A percentile compares a stretch with the other conserved stretches of the same genome.
phyloP scores from a whole-genome alignment of 1,284 basidiomycete genomes.

The Moniliophthora roreri region DNA sequence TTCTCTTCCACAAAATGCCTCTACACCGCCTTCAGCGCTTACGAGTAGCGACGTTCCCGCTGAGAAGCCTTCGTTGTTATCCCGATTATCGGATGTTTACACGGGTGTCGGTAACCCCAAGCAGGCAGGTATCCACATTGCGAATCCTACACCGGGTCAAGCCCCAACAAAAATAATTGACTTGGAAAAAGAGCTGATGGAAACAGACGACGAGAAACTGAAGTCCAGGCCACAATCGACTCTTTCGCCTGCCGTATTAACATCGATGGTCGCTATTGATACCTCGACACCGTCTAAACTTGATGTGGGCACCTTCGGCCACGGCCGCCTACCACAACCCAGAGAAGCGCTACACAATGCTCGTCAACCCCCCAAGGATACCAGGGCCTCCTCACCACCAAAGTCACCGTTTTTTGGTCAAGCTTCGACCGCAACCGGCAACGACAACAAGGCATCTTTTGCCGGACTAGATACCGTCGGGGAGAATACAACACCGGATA shows the following conservation, averaged over 20 bases:
- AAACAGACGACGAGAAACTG: slow-evolving; percentile 1
- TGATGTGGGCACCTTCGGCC: neutral
- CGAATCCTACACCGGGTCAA: neutral
- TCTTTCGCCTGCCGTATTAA: neutral
- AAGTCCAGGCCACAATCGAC: neutral
- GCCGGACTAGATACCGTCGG: no score
- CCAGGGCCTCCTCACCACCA: no score
- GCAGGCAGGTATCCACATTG: no score
- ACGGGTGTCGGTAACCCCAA: neutral
- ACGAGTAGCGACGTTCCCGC: neutral
- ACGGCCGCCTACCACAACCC: slow-evolving; percentile 1
- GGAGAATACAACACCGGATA: no score
- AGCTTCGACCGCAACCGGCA: no score
- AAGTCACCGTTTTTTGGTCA: no score
- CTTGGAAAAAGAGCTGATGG: neutral
- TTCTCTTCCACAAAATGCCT: neutral
- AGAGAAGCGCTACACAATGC: neutral
- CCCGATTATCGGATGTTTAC: neutral
- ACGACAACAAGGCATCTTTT: no score
- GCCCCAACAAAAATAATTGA: neutral
- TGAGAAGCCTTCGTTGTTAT: neutral
- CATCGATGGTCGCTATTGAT: slow-evolving; percentile 9
- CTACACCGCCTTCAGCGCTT: neutral
- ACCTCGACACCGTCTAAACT: slow-evolving; percentile 2
- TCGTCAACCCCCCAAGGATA: no score